Base-by-base conservation (phyloP, 345 rosid genomes). In the Citrus maxima region DNA sequence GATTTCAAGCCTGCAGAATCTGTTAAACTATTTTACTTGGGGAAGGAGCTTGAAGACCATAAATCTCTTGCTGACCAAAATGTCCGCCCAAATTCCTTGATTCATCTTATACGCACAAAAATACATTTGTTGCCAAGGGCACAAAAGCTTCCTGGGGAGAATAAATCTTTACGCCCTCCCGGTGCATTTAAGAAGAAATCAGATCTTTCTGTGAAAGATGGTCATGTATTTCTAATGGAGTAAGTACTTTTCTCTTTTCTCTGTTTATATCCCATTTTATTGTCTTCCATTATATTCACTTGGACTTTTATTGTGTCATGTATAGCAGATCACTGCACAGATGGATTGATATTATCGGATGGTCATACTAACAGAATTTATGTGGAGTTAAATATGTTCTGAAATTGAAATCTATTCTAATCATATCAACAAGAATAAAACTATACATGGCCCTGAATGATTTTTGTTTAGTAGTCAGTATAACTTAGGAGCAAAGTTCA, bases 111-210 rank as follows among this genome's bases (percentile, higher is more conserved):
- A 58, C 97, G 97, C 60, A 90, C 99, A 72, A 89, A 89, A 86
- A 61, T 96, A 81, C 91, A 94, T 87, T 76, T 89, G 83, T 85
- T 89, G 90, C 95, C 98, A 34, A 88, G 83, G 88, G 97, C 98
- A 35, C 98, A 93, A 81, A 93, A 87, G 87, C 89, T 94, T 78
- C 99, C 97, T 2, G 90, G 97, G 35, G 98, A 94, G 82, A 94
- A 93, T 81, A 96, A 90, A 85, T 87, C 98, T 67, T 82, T 94
- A 83, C 86, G 97, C 73, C 99, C 99, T 83, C 99, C 98, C 4
- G 99, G 98, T 62, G 99, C 99, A 64, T 96, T 96, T 88, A 96
- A 96, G 94, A 96, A 93, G 93, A 96, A 96, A 87, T 91, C 98
- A 49, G 99, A 96, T 82, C 95, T 96, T 55, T 96, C 95, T 78